Evolutionary conservation across 257 asterid species (phyloP).

Genomic region (Sherardia arvensis): DNA sequence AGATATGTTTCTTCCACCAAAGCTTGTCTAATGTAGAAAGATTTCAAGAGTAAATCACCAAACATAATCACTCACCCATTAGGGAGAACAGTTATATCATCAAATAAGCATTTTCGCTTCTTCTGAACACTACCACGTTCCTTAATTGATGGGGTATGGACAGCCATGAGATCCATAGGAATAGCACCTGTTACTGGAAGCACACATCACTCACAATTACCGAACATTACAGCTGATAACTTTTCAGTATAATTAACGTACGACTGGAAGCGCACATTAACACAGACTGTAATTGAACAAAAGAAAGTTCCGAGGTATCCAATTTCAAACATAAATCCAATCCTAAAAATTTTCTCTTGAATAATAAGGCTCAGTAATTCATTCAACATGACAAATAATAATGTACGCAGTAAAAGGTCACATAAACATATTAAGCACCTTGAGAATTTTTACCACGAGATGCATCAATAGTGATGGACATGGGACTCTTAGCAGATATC

Average conservation of each 20-base stretch:
- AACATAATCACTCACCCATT: slow-evolving; percentile 33
- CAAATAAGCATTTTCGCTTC: slow-evolving; percentile 51
- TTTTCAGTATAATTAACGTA: background rate
- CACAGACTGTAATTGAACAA: background rate
- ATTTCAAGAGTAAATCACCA: background rate
- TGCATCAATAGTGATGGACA: slow-evolving; percentile 31
- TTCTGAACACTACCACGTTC: slow-evolving; percentile 38
- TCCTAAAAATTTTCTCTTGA: background rate
- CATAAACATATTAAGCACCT: slow-evolving; percentile 29
- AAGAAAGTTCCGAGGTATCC: background rate
- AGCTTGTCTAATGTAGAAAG: background rate
- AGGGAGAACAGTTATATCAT: slow-evolving; percentile 31
- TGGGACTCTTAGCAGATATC: slow-evolving; percentile 18
- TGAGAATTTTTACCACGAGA: slow-evolving; percentile 34
- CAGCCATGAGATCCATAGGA: slow-evolving; percentile 28
- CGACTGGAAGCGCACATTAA: slow-evolving; percentile 6
- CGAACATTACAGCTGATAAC: background rate
- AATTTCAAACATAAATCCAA: background rate
- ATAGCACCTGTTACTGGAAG: slow-evolving; percentile 16
- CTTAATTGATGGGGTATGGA: slow-evolving; percentile 64
- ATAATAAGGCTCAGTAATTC: no score
- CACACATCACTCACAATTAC: slow-evolving; percentile 1
- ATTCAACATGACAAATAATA: background rate
- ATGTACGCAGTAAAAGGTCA: slow-evolving; percentile 6
- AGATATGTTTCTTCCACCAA: background rate